Evolutionary conservation across 2,329 filamentous ascomycete species (phyloP).

Genomic region (Trichophyton rubrum): DNA sequence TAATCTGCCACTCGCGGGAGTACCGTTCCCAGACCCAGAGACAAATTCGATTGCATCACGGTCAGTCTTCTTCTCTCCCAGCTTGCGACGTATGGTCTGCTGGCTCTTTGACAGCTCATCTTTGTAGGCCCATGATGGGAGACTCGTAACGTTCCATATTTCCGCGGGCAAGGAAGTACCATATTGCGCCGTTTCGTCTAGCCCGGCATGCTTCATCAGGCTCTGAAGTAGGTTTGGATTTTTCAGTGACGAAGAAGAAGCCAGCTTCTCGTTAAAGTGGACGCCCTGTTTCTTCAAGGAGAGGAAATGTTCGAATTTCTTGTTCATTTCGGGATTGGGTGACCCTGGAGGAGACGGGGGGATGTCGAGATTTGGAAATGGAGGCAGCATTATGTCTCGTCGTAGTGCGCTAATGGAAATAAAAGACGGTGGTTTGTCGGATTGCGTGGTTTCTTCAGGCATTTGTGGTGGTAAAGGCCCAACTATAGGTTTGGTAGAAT

Average conservation of each 20-base stretch:
- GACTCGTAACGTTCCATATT: conserved; percentile 28
- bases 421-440: conserved; percentile 35
- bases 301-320: conserved; percentile 49
- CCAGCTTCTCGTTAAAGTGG: conserved; percentile 52
- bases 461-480: conserved; percentile 23
- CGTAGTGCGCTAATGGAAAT: conserved; percentile 38
- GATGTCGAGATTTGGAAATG: conserved; percentile 34
- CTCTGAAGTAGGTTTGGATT: conserved; percentile 47
- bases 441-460: conserved; percentile 3
- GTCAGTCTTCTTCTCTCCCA: conserved; percentile 24
- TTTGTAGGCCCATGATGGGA: conserved; percentile 36
- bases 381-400: conserved; percentile 44
- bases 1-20: conserved; percentile 10
- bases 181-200: conserved; percentile 43
- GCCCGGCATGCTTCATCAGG: conserved; percentile 46
- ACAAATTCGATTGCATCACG: conserved; percentile 33
- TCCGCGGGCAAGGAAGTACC: conserved; percentile 35
- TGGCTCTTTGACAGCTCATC: conserved; percentile 35
- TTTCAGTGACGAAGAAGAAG: conserved; percentile 43
- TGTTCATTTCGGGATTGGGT: conserved; percentile 34
- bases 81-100: conserved; percentile 24
- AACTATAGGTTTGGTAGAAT: conserved; percentile 16
- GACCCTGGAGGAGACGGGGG: conserved; percentile 37
- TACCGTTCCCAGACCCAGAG: conserved; percentile 12
- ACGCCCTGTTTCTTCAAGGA: conserved; percentile 49